These are phyloP conservation scores for Wilhelminamyces savonicus DNA, from an alignment of 805 yeast genomes.

Conservation along the genomic window DNA sequence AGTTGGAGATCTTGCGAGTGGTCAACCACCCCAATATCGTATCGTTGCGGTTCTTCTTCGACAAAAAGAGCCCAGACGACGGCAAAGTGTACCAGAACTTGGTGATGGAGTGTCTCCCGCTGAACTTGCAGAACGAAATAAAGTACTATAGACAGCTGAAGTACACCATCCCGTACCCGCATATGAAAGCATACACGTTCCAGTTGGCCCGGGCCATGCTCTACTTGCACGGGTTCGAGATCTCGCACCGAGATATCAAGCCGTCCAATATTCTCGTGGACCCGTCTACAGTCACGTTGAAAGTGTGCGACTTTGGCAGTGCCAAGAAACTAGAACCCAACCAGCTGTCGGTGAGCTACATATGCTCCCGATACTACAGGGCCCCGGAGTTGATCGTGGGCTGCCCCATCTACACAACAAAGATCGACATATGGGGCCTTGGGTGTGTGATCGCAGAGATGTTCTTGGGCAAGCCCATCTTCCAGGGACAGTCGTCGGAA, in stretches of 20 bases:
- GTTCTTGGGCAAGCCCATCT: conserved; percentile 87
- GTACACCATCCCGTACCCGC: conserved; percentile 61
- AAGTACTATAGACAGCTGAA: conserved; percentile 58
- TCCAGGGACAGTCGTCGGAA: conserved; percentile 88
- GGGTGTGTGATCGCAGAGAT: conserved; percentile 97
- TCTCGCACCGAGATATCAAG: conserved; percentile 79
- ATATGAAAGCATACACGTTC: conserved; percentile 69
- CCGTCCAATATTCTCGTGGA: conserved; percentile 78
- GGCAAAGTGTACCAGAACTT: conserved; percentile 68
- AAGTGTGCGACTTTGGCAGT: conserved; percentile 81
- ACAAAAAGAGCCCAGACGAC: conserved; percentile 51
- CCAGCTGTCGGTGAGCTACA: conserved; percentile 89
- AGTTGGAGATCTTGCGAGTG: conserved; percentile 66
- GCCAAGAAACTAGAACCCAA: conserved; percentile 73
- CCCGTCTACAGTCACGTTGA: conserved; percentile 57
- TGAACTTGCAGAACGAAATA: conserved; percentile 70
- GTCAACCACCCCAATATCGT: conserved; percentile 80
- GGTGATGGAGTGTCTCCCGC: conserved; percentile 86
- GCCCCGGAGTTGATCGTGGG: conserved; percentile 97
- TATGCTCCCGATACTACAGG: conserved; percentile 91
- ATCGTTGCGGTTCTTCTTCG: conserved; percentile 61
- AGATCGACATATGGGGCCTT: conserved; percentile 95
- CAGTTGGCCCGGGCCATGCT: conserved; percentile 82
- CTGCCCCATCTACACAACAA: conserved; percentile 76
- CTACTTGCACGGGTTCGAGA: conserved; percentile 72